Base-by-base conservation (phyloP, 352 stramenopile species). In the Plasmopara halstedii region DNA sequence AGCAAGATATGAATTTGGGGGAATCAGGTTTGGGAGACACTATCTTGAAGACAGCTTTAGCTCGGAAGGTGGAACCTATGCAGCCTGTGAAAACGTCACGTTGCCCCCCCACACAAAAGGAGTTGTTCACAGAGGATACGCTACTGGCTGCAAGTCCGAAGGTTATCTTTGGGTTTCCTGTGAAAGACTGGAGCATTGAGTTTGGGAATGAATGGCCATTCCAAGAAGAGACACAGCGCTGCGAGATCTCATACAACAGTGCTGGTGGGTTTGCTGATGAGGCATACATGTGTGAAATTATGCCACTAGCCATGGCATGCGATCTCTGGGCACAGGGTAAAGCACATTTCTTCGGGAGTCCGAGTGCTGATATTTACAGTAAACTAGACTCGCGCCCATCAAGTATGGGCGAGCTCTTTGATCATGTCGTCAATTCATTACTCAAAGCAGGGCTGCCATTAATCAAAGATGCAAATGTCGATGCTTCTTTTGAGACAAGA, bases 241-340 rank as follows among this genome's bases (percentile, higher is more conserved):
- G 46, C 32, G 53, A 64, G n/a, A 31, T 60, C 26, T 41, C 54
- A 8, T 32, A 61, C 18, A 14, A 46, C 35, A 32, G 21, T 41
- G 31, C 39, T 38, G n/a, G 9, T 2, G 19, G 13, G 19, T 18
- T 3, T n/a, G 41, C 25, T 20, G 21, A 19, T 25, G 36, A 37
- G 2, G 26, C 43, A 43, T 18, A 35, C 15, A 26, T 52, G 14
- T 54, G 42, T 22, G 45, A 55, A 4, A 37, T 59, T 10, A 58
- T 75, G 51, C 27, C 49, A n/a, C 15, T 70, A 13, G 44, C 49
- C 2, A 65, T 50, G 11, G 61, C 54, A 13, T 47, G 58, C 42
- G 58, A 72, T 18, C 41, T 75, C 15, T 61, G 65, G 41, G 18
- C 50, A 35, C 61, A 70, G 21, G 65, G 65, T 1, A 50, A 49